phyloP scores from a whole-genome alignment of 2,329 filamentous ascomycete species.

The Alternaria conjuncta region DNA sequence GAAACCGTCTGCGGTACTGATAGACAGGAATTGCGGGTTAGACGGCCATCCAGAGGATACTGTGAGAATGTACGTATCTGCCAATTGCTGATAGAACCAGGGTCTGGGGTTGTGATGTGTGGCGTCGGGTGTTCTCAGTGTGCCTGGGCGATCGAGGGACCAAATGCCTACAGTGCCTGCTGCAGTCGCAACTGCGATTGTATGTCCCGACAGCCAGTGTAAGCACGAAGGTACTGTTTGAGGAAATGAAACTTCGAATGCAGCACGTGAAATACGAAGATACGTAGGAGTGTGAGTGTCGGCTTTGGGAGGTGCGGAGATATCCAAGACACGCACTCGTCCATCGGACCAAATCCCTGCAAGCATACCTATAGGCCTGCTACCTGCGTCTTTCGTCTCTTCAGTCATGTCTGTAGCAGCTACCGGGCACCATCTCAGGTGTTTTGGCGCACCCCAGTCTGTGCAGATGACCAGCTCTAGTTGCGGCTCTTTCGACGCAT shows the following conservation, averaged over 20 bases:
- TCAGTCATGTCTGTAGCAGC: constrained; percentile 27
- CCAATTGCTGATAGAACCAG: constrained; percentile 52
- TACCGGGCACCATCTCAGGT: constrained; percentile 64
- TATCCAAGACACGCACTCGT: constrained; percentile 59
- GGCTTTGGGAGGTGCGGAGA: constrained; percentile 37
- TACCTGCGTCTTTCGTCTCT: constrained; percentile 38
- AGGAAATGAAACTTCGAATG: constrained; percentile 60
- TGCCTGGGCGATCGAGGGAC: constrained; percentile 52
- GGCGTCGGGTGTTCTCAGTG: constrained; percentile 11
- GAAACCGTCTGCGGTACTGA: constrained; percentile 62
- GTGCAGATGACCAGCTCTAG: constrained; percentile 61
- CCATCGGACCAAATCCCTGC: constrained; percentile 67
- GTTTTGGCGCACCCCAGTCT: constrained; percentile 63
- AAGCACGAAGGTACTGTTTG: constrained; percentile 62
- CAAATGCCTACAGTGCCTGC: constrained; percentile 64
- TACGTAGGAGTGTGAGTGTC: constrained; percentile 27
- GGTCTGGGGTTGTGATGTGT: constrained; percentile 39
- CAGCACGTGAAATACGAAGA: constrained; percentile 54
- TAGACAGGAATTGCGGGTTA: constrained; percentile 59
- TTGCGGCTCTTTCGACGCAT: constrained; percentile 52
- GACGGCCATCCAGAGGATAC: constrained; percentile 61
- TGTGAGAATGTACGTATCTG: constrained; percentile 56
- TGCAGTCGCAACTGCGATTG: constrained; percentile 62
- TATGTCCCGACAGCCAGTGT: constrained; percentile 62
- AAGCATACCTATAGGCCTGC: constrained; percentile 57